Base-by-base conservation (phyloP, 371 early-diverging fungal genomes). In the Rhizomucor miehei region DNA sequence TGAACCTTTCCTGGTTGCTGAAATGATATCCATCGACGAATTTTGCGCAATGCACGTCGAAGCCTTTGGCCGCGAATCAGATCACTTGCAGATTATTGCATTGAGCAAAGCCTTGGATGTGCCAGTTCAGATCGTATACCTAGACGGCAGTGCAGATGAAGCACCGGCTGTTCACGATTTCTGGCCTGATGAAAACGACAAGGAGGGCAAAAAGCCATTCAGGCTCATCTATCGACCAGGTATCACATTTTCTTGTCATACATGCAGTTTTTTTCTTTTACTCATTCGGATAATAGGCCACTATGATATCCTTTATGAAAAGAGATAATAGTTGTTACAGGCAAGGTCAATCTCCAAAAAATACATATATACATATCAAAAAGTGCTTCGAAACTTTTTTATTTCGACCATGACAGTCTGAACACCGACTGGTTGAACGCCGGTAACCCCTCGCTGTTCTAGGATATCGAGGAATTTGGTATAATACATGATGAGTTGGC, bases 361-460 rank as follows among this genome's bases (percentile, higher is more conserved):
- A 41, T 29, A 29, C 8, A 48, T 48, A 48, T 47, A n/a, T n/a
- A n/a, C 25, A 40, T 56, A 20, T 3, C 39, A 89, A 72, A 89
- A 90, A 44, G 86, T 85, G 44, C 85, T 84, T 58, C 89, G 77
- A 59, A 88, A 91, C 66, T 88, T 90, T 70, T 91, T 91, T 58
- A 95, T 88, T 60, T 95, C 96, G 0, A 92, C 90, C 92, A 95
- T 89, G 16, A 96, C 87, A 6, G 87, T 90, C 59, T 96, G 95
- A 17, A 94, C 77, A 13, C 91, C 91, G 0, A 94, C 87, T 8
- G 94, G 93, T 49, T 90, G 92, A 49, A 87, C 74, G 17, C 75
- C 78, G 50, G 75, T 71, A 11, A 59, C 34, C 8, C 25, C 45
- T 14, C 81, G 76, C 60, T 85, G 87, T 56, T 94, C 94, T 54